Base-by-base conservation (phyloP, 208 protist species). In the Spongospora subterranea region DNA sequence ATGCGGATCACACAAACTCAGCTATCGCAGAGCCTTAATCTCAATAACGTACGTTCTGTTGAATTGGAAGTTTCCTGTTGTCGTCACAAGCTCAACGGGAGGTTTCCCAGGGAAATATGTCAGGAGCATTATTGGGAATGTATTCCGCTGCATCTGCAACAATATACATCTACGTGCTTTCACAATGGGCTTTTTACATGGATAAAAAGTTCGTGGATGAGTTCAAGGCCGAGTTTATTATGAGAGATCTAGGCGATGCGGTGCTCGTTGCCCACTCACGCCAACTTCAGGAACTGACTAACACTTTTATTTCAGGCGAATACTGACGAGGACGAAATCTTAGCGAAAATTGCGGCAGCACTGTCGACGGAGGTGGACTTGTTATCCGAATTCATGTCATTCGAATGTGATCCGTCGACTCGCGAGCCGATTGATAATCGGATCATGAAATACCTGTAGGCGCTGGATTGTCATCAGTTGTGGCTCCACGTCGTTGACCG, bases 201-300 rank as follows among this genome's bases (percentile, higher is more conserved):
- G 71, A 82, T 82, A 6, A 43, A n/a, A 82, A 82, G n/a, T 82
- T 82, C n/a, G 71, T 82, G 6, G 71, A 82, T n/a, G 50, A 60
- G 24, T 60, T 60, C 50, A 60, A 60, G 24, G 6, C 50, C 13
- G 6, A 60, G 6, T 60, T 29, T 24, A 24, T 60, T 24, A 24
- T 29, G 50, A 60, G 24, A 60, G 50, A 60, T 6, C 24, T 24
- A 29, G 13, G 6, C 6, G 13, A 6, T 60, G 50, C 24, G 24
- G 24, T 29, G 6, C 50, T 29, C 24, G 13, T 60, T 6, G 24
- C 50, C 6, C 50, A 6, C 50, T 6, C 50, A 29, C 50, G 50
- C 6, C 24, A 6, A 60, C 13, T 60, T 60, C 24, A 24, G 6
- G 50, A 60, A 60, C 24, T 6, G 13, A 29, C 50, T 29, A 60